phyloP scores from a whole-genome alignment of 768 basidiomycete species.

The Leccinum uliginosum region DNA sequence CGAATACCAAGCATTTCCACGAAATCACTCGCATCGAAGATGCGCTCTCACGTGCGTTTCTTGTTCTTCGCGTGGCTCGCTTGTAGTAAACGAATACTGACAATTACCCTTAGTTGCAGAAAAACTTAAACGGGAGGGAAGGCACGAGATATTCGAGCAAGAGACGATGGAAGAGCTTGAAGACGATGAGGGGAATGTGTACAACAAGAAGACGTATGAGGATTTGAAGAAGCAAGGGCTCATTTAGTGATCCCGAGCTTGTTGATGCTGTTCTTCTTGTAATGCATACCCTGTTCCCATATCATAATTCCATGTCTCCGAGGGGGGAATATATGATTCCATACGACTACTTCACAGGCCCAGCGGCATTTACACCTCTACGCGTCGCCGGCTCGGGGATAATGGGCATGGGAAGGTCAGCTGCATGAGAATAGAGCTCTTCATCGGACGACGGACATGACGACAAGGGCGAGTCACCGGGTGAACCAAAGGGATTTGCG shows the following conservation, averaged over 20 bases:
- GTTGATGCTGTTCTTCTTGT: not conserved
- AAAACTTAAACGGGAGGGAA: constrained; percentile 95
- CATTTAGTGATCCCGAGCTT: constrained; percentile 42
- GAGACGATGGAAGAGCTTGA: constrained; percentile 98
- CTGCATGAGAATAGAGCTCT: constrained; percentile 72
- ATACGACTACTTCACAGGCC: constrained; percentile 8
- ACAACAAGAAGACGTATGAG: constrained; percentile 97
- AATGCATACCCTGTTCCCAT: constrained; percentile 1
- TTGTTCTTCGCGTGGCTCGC: not conserved
- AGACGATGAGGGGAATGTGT: constrained; percentile 98
- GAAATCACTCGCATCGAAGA: constrained; percentile 98
- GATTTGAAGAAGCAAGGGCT: constrained; percentile 95
- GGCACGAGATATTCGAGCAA: constrained; percentile 86
- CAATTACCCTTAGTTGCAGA: constrained; percentile 69
- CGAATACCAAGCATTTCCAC: constrained; percentile 98
- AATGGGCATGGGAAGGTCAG: constrained; percentile 67
- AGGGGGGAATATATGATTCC: not conserved
- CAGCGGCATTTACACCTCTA: constrained; percentile 5
- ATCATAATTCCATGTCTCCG: not conserved
- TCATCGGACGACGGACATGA: constrained; percentile 83
- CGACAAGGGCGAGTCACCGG: constrained; percentile 58
- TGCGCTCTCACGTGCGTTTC: constrained; percentile 79
- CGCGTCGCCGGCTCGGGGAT: constrained; percentile 31
- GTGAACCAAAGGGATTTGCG: constrained; percentile 74
- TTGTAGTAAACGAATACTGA: not conserved